Conservation (phyloP, 73 alveolate genomes). For the Durusdinium trenchii region DNA sequence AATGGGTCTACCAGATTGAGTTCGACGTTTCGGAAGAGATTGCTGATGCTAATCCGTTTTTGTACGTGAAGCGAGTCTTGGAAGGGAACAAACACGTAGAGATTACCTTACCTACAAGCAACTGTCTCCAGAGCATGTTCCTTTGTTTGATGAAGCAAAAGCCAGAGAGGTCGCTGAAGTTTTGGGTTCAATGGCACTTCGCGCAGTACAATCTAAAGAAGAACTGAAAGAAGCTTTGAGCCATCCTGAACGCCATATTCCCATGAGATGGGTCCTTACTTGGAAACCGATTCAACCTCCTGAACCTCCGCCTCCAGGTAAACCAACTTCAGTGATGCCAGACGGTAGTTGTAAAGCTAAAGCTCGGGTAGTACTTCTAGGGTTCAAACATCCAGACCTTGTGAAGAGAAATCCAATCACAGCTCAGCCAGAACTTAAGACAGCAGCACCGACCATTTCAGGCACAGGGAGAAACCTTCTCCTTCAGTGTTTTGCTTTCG, state of each 20-base stretch:
- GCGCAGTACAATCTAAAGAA: background rate
- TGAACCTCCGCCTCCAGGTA: constrained; percentile 13
- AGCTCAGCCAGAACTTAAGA: background rate
- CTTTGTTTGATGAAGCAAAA: constrained; percentile 51
- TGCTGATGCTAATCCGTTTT: background rate
- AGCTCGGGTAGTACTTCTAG: constrained; percentile 31
- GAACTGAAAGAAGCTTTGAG: background rate
- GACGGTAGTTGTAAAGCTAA: constrained; percentile 29
- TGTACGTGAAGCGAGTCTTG: constrained; percentile 46
- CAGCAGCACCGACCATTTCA: constrained; percentile 28
- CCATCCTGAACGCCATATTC: constrained; percentile 52
- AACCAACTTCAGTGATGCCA: background rate
- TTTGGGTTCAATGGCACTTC: background rate
- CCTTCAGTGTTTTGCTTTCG: constrained; percentile 22
- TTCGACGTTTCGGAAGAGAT: constrained; percentile 4
- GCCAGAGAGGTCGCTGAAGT: constrained; percentile 50
- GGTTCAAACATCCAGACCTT: constrained; percentile 21
- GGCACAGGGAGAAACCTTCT: constrained; percentile 21
- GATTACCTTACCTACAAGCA: background rate
- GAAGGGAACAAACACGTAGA: constrained; percentile 27
- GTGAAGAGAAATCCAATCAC: constrained; percentile 29
- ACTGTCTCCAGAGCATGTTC: background rate
- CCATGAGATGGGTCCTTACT: constrained; percentile 61
- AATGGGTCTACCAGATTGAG: constrained; percentile 19
- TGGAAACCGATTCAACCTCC: constrained; percentile 42